These are phyloP conservation scores for Sugiyamaella lignohabitans DNA, from an alignment of 805 yeast genomes.

Conservation along the genomic window DNA sequence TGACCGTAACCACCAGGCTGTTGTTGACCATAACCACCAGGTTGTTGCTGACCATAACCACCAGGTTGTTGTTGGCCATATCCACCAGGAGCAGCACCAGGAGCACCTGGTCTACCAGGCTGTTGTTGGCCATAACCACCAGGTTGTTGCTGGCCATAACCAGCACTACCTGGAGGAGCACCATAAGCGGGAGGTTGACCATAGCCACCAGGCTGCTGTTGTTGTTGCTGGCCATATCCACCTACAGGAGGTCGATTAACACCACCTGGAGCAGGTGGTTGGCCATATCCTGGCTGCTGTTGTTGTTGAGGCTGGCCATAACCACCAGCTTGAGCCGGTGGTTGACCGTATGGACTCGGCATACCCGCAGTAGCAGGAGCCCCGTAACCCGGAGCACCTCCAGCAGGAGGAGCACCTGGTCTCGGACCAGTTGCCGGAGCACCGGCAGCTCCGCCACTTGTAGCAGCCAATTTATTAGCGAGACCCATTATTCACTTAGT, in stretches of 20 bases:
- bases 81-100: conserved; percentile 7
- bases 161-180: not conserved
- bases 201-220: not conserved
- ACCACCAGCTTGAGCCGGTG: not conserved
- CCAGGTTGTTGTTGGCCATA: conserved; percentile 8
- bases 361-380: too few species aligned
- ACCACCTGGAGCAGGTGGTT: conserved; percentile 1
- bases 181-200: conserved; percentile 1
- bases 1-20: conserved; percentile 3
- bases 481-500: conserved; percentile 23
- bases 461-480: conserved; percentile 26
- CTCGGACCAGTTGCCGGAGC: not conserved
- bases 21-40: conserved; percentile 12
- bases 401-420: conserved; percentile 2
- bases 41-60: conserved; percentile 3
- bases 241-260: not conserved
- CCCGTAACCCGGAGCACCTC: not conserved
- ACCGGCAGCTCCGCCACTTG: conserved; percentile 10
- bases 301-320: not conserved
- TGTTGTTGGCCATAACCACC: conserved; percentile 10
- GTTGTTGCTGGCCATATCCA: not conserved
- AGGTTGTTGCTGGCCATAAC: conserved; percentile 1
- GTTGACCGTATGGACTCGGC: not conserved
- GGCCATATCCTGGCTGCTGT: not conserved
- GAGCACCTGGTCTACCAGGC: conserved; percentile 3